These are phyloP conservation scores for Setomelanomma holmii DNA, from an alignment of 2,329 filamentous ascomycete species.

Conservation along the genomic window DNA sequence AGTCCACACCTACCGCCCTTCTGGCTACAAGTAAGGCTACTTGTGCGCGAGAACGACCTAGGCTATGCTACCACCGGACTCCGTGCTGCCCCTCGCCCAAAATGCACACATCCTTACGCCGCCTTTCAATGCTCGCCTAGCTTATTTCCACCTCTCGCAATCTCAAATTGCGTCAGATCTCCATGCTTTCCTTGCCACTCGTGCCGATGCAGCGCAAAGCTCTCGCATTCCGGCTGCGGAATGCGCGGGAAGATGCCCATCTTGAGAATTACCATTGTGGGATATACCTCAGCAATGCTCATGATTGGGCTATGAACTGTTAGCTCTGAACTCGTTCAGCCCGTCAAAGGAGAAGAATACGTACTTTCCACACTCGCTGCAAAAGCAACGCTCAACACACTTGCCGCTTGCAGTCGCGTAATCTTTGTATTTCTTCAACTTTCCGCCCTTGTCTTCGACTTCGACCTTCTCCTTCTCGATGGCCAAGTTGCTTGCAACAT, in stretches of 20 bases:
- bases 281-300: slow-evolving; percentile 50
- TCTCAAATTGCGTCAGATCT: slow-evolving; percentile 49
- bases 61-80: too few species aligned
- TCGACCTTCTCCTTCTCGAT: slow-evolving; percentile 56
- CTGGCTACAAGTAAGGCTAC: too few species aligned
- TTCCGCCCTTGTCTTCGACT: slow-evolving; percentile 54
- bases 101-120: too few species aligned
- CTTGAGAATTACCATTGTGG: slow-evolving; percentile 57
- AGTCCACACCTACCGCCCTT: too few species aligned
- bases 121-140: slow-evolving; percentile 30
- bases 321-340: not conserved
- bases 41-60: too few species aligned
- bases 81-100: too few species aligned
- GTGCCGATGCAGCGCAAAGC: slow-evolving; percentile 54
- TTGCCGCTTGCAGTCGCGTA: slow-evolving; percentile 56
- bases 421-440: slow-evolving; percentile 56
- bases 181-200: slow-evolving; percentile 53
- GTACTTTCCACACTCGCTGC: slow-evolving; percentile 54
- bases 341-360: slow-evolving; percentile 4
- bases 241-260: slow-evolving; percentile 60
- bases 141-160: slow-evolving; percentile 49
- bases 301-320: slow-evolving; percentile 53
- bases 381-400: slow-evolving; percentile 55
- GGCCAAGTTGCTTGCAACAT: slow-evolving; percentile 49
- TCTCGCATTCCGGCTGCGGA: slow-evolving; percentile 55